phyloP scores from a whole-genome alignment of 2,329 filamentous ascomycete genomes.

The Colletotrichum phormii region DNA sequence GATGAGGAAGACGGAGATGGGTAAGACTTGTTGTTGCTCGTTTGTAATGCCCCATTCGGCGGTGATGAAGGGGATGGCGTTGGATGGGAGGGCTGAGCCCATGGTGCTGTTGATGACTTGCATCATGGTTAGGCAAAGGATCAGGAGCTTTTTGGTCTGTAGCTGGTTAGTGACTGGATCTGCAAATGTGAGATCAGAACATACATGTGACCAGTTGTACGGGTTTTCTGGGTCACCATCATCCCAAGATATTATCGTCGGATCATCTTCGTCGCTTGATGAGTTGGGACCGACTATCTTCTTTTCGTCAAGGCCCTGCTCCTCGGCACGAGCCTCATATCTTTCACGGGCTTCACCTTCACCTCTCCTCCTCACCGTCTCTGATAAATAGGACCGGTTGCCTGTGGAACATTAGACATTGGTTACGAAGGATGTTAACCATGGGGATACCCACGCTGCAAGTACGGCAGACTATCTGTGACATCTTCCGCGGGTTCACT shows the following conservation, averaged over 20 bases:
- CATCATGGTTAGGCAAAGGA: slow-evolving; percentile 66
- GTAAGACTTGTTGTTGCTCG: slow-evolving; percentile 59
- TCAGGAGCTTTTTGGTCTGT: slow-evolving; percentile 65
- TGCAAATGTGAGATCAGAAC: not conserved
- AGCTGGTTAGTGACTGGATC: not conserved
- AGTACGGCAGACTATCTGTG: not conserved
- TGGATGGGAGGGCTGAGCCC: slow-evolving; percentile 72
- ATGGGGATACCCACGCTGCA: slow-evolving; percentile 18
- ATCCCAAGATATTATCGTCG: slow-evolving; percentile 51
- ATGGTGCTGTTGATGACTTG: slow-evolving; percentile 77
- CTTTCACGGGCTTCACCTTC: slow-evolving; percentile 54
- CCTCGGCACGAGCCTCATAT: slow-evolving; percentile 49
- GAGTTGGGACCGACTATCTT: slow-evolving; percentile 11
- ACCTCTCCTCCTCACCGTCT: slow-evolving; percentile 41
- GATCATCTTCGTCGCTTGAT: slow-evolving; percentile 45
- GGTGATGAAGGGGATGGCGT: slow-evolving; percentile 69
- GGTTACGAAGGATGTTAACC: not conserved
- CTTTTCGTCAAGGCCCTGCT: slow-evolving; percentile 47
- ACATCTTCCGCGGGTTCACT: not conserved
- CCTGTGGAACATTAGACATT: slow-evolving; percentile 6
- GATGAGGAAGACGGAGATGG: slow-evolving; percentile 72
- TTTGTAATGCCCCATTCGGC: slow-evolving; percentile 67
- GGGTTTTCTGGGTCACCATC: slow-evolving; percentile 63
- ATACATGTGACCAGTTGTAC: slow-evolving; percentile 61
- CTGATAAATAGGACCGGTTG: slow-evolving; percentile 12